Base-by-base conservation (phyloP, 805 yeast species). In the Suhomyces xylopsoci region DNA sequence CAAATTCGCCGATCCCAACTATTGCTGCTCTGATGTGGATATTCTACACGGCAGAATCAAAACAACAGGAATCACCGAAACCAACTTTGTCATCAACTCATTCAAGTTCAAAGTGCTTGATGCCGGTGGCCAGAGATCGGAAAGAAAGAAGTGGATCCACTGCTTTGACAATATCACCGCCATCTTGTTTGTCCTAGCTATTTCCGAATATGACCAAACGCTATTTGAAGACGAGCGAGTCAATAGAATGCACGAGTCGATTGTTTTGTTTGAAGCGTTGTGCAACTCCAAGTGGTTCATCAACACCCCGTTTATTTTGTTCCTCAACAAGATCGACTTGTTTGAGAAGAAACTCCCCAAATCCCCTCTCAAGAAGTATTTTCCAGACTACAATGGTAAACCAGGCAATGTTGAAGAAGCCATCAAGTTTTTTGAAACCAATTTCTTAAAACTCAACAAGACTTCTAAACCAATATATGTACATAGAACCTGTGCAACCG, bases 51-150 rank as follows among this genome's bases (percentile, higher is more conserved):
- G 97, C 3, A 78, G 99, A 34, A 89, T 94, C 62, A 92, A 93
- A 70, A 93, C 99, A 12, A 92, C 97, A 0, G 99, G 99, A 3
- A 90, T 94, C 50, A 88, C 96, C 1, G 97, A 93, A 67, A 87
- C 94, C 5, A 81, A 78, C 51, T 92, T 94, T 71, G 77, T 78
- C 51, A 82, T 93, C 55, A 75, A 76, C 48, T 78, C 82, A 2
- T 79, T 83, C 46, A 81, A 78, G 57, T 85, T 92, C 66, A 84
- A 83, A 62, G 89, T 94, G 42, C 73, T 91, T 26, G 99, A 94
- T 76, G 98, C 97, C 3, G 99, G 99, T 50, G 99, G 99, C 1
- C 97, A 92, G 71, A 74, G 97, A 55, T 83, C 90, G 19, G 97
- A 92, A 67, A 79, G 97, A 55, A 83, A 87, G 60, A 92, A 92